A percentile compares a stretch with the other conserved stretches of the same genome.
Conservation (phyloP, 164 flowering plant genomes). For the Piper betle region DNA sequence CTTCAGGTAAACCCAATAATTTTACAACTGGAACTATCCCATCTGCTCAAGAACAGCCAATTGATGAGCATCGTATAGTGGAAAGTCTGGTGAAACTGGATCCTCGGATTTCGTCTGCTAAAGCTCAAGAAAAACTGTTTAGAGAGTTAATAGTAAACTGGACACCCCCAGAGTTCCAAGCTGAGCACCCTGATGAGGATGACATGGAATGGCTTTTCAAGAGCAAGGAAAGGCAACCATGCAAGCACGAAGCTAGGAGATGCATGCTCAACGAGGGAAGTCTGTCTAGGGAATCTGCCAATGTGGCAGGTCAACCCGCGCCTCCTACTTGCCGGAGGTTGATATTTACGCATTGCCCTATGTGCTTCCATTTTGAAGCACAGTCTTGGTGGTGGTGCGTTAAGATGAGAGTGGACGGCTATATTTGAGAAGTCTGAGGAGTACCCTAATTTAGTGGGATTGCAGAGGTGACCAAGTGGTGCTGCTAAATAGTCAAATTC, state of each 20-base stretch:
- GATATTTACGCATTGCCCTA: constrained; percentile 47
- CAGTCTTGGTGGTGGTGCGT: neutral
- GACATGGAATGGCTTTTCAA: constrained; percentile 11
- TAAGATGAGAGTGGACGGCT: neutral
- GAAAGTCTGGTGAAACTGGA: neutral
- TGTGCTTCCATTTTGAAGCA: constrained; percentile 29
- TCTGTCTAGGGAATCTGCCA: neutral
- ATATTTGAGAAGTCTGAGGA: no score
- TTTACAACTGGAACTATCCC: neutral
- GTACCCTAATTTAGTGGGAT: neutral
- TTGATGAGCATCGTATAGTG: neutral
- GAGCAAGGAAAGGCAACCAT: neutral
- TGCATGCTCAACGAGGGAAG: neutral
- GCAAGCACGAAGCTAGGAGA: constrained; percentile 1
- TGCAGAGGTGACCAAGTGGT: neutral
- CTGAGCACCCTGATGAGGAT: constrained; percentile 2
- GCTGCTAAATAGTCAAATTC: neutral
- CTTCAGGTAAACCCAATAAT: neutral
- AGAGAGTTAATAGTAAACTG: constrained; percentile 4
- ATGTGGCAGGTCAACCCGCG: constrained; percentile 14
- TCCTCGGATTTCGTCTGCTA: neutral
- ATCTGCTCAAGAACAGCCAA: neutral
- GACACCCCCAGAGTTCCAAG: constrained; percentile 3
- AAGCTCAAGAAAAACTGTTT: neutral
- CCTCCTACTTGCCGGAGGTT: constrained; percentile 25